A percentile compares a stretch with the other conserved stretches of the same genome.
Evolutionary conservation across 1,284 basidiomycete species (phyloP).

Genomic region (Earliella scabrosa): DNA sequence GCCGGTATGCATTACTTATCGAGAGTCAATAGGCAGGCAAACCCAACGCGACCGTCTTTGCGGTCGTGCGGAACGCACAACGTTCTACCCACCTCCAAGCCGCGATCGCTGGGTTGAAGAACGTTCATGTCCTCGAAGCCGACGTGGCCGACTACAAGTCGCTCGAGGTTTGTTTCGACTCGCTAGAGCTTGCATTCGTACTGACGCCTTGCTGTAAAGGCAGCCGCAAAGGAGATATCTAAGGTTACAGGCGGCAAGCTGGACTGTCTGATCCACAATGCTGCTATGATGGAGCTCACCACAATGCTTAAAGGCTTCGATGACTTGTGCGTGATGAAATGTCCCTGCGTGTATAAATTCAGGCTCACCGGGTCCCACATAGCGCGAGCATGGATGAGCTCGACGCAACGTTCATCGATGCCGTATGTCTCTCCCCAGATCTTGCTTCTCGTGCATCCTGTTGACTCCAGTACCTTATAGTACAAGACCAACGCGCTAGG

Average conservation of each 20-base stretch:
- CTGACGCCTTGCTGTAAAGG: neutral
- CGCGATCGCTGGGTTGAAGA: constrained; percentile 21
- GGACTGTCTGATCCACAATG: constrained; percentile 17
- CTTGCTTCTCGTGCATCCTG: too few relatives aligned
- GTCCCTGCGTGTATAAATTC: neutral
- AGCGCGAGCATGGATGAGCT: constrained; percentile 20
- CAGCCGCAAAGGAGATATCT: constrained; percentile 3
- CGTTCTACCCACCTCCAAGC: constrained; percentile 18
- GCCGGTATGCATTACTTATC: too few relatives aligned
- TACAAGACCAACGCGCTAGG: constrained; percentile 44
- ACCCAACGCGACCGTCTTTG: constrained; percentile 14
- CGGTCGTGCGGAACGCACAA: constrained; percentile 29
- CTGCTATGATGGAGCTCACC: neutral
- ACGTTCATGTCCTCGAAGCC: constrained; percentile 32
- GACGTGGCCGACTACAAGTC: constrained; percentile 29
- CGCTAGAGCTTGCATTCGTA: too few relatives aligned
- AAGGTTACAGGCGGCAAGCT: constrained; percentile 8
- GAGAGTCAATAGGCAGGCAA: neutral
- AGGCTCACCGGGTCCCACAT: neutral
- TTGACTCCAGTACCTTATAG: constrained; percentile 5
- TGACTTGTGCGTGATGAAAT: constrained; percentile 13
- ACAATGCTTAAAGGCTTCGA: constrained; percentile 2
- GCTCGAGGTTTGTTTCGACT: constrained; percentile 20
- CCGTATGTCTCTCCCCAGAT: constrained; percentile 10
- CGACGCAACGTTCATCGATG: constrained; percentile 18